A percentile compares a stretch with the other conserved stretches of the same genome.
These are phyloP conservation scores for Plantago coronopus DNA, from an alignment of 305 asterid species.

Conservation along the genomic window DNA sequence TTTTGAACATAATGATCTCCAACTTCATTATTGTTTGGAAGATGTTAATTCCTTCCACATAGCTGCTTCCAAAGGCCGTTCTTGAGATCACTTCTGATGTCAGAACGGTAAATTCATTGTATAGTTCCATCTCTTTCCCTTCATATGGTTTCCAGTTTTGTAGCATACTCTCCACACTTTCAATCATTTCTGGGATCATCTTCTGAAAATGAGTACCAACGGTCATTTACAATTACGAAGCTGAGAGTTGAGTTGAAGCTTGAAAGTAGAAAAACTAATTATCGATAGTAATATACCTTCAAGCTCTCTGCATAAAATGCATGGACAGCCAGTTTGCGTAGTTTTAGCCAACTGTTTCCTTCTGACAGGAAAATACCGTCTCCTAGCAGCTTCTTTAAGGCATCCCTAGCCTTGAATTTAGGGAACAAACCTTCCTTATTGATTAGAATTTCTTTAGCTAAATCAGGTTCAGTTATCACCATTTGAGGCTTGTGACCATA, in stretches of 20 bases:
- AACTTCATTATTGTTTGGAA: no score
- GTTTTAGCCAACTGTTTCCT: constrained; percentile 55
- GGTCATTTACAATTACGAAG: neutral
- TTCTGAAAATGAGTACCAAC: constrained; percentile 34
- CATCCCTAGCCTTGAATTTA: constrained; percentile 19
- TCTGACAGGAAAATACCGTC: constrained; percentile 35
- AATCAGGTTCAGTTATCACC: constrained; percentile 45
- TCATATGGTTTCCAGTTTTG: constrained; percentile 45
- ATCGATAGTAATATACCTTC: constrained; percentile 28
- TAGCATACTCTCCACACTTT: constrained; percentile 47
- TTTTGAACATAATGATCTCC: constrained; percentile 37
- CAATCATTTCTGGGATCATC: constrained; percentile 59
- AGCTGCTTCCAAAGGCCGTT: constrained; percentile 73
- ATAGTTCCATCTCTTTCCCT: constrained; percentile 58
- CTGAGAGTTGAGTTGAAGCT: no score
- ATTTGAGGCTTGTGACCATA: constrained; percentile 36
- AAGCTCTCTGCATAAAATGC: constrained; percentile 51
- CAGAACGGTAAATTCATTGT: constrained; percentile 44
- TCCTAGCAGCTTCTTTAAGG: constrained; percentile 33
- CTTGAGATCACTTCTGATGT: constrained; percentile 65
- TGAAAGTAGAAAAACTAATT: neutral
- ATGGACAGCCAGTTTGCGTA: constrained; percentile 45
- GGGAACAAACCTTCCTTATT: constrained; percentile 30
- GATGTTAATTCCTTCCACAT: constrained; percentile 41
- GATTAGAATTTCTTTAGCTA: constrained; percentile 41